Base-by-base conservation (phyloP, 352 stramenopile species). In the Globisporangium rhizosaccharum region DNA sequence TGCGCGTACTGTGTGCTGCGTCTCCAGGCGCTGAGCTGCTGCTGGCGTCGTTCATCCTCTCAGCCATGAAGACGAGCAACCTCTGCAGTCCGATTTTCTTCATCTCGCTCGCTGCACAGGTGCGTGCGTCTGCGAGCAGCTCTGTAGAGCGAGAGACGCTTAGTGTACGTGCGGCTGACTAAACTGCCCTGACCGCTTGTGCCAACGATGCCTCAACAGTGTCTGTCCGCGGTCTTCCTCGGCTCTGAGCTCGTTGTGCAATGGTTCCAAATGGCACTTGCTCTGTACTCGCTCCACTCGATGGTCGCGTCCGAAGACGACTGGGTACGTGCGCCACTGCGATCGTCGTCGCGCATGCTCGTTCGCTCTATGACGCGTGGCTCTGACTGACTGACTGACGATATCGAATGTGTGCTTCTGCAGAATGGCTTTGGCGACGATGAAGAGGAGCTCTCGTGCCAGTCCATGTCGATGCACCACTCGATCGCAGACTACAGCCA, bases 31-130 rank as follows among this genome's bases (percentile, higher is more conserved):
- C 86, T n/a, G 86, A 95, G 53, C 64, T 92, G 30, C 65, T 95
- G 53, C 66, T 95, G 12, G 78, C 81, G 0, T 92, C 86, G 23
- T 95, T 94, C 54, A 95, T 95, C 61, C 67, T 95, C 33, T 92
- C 84, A 26, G 86, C 86, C 9, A 47, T 95, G 52, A 95, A 94
- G 71, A 95, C 84, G 6, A 88, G 80, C 68, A 94, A 90, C 52
- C 58, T 94, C 37, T 90, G 73, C 66, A 94, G 77, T 39, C 79
- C 84, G 0, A 80, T 94, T 11, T 95, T 95, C 63, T 85, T 95
- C 44, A 56, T 93, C 15, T 95, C 86, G 4, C 61, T 95, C 26
- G 83, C 86, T 8, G 76, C 75, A n/a, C 82, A 91, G 74, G 81
- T 89, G 65, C 6, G 44, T 33, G 2, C 2, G 33, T 15, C 9